Base-by-base conservation (phyloP, 1,284 basidiomycete species). In the Pseudozyma thailandica region DNA sequence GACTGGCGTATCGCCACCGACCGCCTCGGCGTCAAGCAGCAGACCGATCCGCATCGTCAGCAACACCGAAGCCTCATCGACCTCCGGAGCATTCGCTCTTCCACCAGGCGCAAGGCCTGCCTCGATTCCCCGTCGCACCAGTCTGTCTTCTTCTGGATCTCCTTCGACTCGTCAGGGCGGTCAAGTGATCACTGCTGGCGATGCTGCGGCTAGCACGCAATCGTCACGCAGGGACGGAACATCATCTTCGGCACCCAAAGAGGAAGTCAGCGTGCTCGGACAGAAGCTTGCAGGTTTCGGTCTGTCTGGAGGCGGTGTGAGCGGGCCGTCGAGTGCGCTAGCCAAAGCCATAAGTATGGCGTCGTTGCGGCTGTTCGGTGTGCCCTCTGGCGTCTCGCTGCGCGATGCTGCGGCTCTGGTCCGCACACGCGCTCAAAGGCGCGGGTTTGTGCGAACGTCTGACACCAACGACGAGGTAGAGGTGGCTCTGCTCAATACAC, bases 351-450 rank as follows among this genome's bases (percentile, higher is more conserved):
- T 97, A 48, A 93, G 88, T 72, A 87, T 92, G 38, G 94, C 94
- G 0, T 91, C 91, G n/a, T 91, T 93, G 82, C 93, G 92, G 77
- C 86, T 96, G 4, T 94, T 95, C 75, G 92, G 93, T 2, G 86
- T 88, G 6, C 84, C 86, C 60, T 80, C 87, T 70, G 61, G 85
- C 60, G 75, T 78, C 39, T 73, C 69, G 9, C 49, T 80, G 49
- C 49, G 72, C 13, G 73, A 76, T 15, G 78, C 78, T 8, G 74
- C 74, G 30, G 74, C 73, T 25, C 59, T 65, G 30, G 75, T 60
- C 77, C 78, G 20, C 18, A 83, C 80, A 10, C 77, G 82, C 20
- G 80, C 82, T 2, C 75, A 75, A 27, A 68, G 77, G 20, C 54
- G 72, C 23, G 69, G 64, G 18, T 62, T 66, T 50, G 41, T 61